Evolutionary conservation across 83 land plant species (phyloP).

Genomic region (Larix sibirica): DNA sequence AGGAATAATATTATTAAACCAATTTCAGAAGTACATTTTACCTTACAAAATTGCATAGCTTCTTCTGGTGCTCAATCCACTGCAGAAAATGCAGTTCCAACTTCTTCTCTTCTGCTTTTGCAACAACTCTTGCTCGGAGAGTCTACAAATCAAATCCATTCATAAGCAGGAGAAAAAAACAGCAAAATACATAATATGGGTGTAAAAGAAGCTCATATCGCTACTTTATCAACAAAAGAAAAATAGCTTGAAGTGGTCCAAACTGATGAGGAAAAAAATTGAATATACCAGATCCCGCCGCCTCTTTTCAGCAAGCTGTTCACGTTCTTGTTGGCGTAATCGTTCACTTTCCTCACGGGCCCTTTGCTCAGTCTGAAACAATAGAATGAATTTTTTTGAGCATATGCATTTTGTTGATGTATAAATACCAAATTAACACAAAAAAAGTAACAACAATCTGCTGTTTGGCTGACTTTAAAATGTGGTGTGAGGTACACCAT

Average conservation of each 20-base stretch:
- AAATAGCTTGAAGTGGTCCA: too few relatives aligned
- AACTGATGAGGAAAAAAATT: background rate
- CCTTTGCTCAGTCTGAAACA: slow-evolving; percentile 78
- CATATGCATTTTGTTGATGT: too few relatives aligned
- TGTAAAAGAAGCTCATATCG: too few relatives aligned
- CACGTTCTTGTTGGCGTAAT: slow-evolving; percentile 86
- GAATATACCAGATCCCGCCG: slow-evolving; percentile 76
- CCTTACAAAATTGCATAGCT: slow-evolving; percentile 83
- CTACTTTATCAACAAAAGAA: too few relatives aligned
- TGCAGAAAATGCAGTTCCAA: slow-evolving; percentile 83
- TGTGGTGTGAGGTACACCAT: too few relatives aligned
- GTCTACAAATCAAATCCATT: slow-evolving; percentile 39
- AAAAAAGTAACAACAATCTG: too few relatives aligned
- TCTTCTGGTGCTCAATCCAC: slow-evolving; percentile 93
- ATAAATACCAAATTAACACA: too few relatives aligned
- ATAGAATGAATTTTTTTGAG: background rate
- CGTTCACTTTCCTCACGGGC: slow-evolving; percentile 95
- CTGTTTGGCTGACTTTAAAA: too few relatives aligned
- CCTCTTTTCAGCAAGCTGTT: slow-evolving; percentile 83
- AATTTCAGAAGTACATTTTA: background rate
- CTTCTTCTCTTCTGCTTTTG: slow-evolving; percentile 91
- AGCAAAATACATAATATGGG: background rate
- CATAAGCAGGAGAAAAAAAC: background rate
- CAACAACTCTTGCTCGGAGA: slow-evolving; percentile 84
- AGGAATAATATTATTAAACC: too few relatives aligned